Conservation (phyloP, 2,329 filamentous ascomycete genomes). For the Colletotrichum sp. region DNA sequence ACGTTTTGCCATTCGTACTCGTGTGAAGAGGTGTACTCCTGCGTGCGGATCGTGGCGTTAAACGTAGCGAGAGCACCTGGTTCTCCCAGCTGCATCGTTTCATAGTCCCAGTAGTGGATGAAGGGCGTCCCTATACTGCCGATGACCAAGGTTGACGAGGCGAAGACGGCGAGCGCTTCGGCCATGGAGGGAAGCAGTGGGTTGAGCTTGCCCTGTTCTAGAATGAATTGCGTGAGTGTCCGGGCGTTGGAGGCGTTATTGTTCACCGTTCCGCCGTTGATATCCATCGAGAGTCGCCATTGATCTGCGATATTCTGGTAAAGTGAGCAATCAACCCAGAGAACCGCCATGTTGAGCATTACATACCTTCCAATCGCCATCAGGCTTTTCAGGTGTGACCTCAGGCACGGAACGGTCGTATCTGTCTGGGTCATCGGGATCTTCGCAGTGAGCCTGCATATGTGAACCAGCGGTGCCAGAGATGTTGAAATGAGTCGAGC, state of each 20-base stretch:
- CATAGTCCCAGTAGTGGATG: conserved; percentile 58
- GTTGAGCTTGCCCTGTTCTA: conserved; percentile 45
- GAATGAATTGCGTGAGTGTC: conserved; percentile 60
- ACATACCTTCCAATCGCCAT: conserved; percentile 53
- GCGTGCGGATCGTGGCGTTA: conserved; percentile 65
- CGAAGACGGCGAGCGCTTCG: conserved; percentile 75
- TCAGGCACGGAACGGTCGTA: conserved; percentile 53
- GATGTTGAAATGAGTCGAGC: conserved; percentile 66
- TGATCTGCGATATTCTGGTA: conserved; percentile 51
- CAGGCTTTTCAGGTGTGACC: conserved; percentile 34
- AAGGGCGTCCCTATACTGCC: conserved; percentile 65
- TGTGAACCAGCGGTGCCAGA: conserved; percentile 62
- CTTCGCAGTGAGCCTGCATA: conserved; percentile 67
- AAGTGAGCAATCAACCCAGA: background rate
- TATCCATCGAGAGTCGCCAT: conserved; percentile 60
- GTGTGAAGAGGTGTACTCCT: conserved; percentile 75
- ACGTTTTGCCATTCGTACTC: conserved; percentile 63
- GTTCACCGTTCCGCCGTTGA: conserved; percentile 60
- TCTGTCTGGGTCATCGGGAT: conserved; percentile 54
- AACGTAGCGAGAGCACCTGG: conserved; percentile 62
- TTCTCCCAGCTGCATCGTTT: conserved; percentile 37
- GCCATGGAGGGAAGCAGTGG: conserved; percentile 68
- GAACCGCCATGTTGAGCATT: background rate
- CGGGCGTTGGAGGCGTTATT: conserved; percentile 64
- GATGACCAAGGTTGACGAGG: conserved; percentile 69